Evolutionary conservation across 1,284 basidiomycete genomes (phyloP).

Genomic region (Ganoderma lingzhi): DNA sequence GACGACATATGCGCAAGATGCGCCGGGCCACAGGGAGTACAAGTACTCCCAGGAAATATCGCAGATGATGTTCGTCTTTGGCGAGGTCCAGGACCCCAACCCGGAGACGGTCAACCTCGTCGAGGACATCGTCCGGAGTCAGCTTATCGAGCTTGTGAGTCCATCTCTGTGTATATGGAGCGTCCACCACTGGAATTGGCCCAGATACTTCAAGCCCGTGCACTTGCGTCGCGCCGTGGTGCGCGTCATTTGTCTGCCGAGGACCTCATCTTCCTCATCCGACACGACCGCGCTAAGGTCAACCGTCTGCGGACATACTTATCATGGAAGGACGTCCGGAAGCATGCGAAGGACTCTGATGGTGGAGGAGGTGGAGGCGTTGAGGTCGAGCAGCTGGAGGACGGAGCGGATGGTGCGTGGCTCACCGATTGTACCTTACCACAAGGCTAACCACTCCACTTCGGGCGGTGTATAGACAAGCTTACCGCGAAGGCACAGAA

Average conservation of each 20-base stretch:
- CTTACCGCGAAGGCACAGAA: slow-evolving; percentile 88
- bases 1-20: slow-evolving; percentile 25
- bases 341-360: slow-evolving; percentile 85
- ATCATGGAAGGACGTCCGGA: slow-evolving; percentile 98
- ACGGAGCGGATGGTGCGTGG: slow-evolving; percentile 72
- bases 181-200: neutral
- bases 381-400: slow-evolving; percentile 81
- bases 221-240: slow-evolving; percentile 82
- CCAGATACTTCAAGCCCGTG: slow-evolving; percentile 91
- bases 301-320: slow-evolving; percentile 93
- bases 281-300: slow-evolving; percentile 94
- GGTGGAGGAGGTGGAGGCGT: slow-evolving; percentile 82
- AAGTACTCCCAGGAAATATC: slow-evolving; percentile 85
- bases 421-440: neutral
- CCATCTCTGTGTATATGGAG: neutral
- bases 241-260: slow-evolving; percentile 80
- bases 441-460: neutral
- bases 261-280: slow-evolving; percentile 48
- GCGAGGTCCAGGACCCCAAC: slow-evolving; percentile 91
- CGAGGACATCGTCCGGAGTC: slow-evolving; percentile 94
- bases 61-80: slow-evolving; percentile 73
- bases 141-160: slow-evolving; percentile 91
- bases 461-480: slow-evolving; percentile 62
- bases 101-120: slow-evolving; percentile 91
- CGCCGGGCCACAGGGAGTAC: slow-evolving; percentile 55